Base-by-base conservation (phyloP, 179 eudicot genomes). In the Corrigiola litoralis region DNA sequence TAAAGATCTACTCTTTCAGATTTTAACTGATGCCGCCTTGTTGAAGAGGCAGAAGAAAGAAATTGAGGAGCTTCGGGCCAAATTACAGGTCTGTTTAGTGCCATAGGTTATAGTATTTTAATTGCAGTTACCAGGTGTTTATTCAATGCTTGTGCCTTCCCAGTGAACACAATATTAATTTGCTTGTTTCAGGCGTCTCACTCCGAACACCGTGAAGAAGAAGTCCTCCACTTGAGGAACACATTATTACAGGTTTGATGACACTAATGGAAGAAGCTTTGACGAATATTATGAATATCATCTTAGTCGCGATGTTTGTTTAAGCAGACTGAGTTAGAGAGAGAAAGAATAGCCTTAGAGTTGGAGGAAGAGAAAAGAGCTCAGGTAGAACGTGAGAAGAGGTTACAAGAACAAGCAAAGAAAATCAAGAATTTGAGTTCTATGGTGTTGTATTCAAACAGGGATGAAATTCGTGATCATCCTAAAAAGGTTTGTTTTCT, bases 1-100 rank as follows among this genome's bases (percentile, higher is more conserved):
- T 44, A 67, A 12, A 47, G 76, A 32, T 27, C 24, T 10, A 9
- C 10, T 46, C 77, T 66, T 54, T 48, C 79, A 94, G 99, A 82
- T 94, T 62, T 75, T 94, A 79, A 94, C 99, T 32, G 99, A 94
- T 79, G 99, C 95, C 66, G 99, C 99, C 64, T 82, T 94, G 81
- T 74, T 94, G 69, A 94, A 90, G 79, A 89, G 99, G 68, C 97
- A 90, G 70, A 90, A 90, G 80, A 94, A 85, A 74, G 99, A 94
- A 81, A 94, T 94, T 46, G 97, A 90, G 78, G 94, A 94, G 80
- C 88, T 94, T 65, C 87, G 92, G 42, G 94, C 89, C 54, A 94
- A 90, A 81, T 71, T 94, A 67, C 94, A 85, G 97, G 99, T 90
- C 70, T 24, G 28, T 46, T 17, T 69, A 21, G 40, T 53, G 20